These are phyloP conservation scores for Cymbopogon citratus DNA, from an alignment of 176 grass and related monocot species.

Conservation along the genomic window DNA sequence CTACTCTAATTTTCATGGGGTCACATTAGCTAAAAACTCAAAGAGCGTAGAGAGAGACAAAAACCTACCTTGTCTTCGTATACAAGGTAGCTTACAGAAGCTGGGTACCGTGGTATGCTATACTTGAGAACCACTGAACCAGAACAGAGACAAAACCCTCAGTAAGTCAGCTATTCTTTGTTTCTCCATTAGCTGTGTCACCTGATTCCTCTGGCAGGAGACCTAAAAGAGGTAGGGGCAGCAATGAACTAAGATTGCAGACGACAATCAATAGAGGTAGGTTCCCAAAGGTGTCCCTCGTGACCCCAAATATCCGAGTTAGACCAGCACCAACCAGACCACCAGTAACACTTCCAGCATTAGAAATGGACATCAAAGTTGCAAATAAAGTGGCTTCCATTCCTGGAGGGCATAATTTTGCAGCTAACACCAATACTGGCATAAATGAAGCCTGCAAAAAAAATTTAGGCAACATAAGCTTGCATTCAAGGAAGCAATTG, in stretches of 20 bases:
- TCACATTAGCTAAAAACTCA: conserved; percentile 12
- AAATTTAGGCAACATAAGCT: conserved; percentile 16
- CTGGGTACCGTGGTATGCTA: not conserved
- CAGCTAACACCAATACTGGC: conserved; percentile 95
- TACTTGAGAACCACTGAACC: not conserved
- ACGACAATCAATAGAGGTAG: conserved; percentile 67
- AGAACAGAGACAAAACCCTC: conserved; percentile 2
- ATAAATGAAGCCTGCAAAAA: conserved; percentile 92
- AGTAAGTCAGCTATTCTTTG: conserved; percentile 31
- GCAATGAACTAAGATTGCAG: conserved; percentile 89
- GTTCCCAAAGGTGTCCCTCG: conserved; percentile 80
- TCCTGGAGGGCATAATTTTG: conserved; percentile 85
- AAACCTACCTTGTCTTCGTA: conserved; percentile 6
- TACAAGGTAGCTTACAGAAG: not conserved
- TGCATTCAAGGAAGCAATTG: conserved; percentile 1
- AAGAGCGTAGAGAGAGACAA: not conserved
- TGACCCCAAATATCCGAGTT: conserved; percentile 80
- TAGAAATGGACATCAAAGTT: conserved; percentile 96
- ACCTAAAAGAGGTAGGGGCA: conserved; percentile 80
- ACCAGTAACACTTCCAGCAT: conserved; percentile 84
- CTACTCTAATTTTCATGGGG: not conserved
- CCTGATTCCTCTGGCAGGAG: conserved; percentile 68
- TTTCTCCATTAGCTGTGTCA: conserved; percentile 32
- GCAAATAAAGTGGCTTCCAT: conserved; percentile 98
- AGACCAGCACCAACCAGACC: conserved; percentile 85